Percentiles rank a stretch among this genome's conserved stretches.
phyloP scores from a whole-genome alignment of 2,329 filamentous ascomycete species.

The Myriosclerotinia duriaeana region DNA sequence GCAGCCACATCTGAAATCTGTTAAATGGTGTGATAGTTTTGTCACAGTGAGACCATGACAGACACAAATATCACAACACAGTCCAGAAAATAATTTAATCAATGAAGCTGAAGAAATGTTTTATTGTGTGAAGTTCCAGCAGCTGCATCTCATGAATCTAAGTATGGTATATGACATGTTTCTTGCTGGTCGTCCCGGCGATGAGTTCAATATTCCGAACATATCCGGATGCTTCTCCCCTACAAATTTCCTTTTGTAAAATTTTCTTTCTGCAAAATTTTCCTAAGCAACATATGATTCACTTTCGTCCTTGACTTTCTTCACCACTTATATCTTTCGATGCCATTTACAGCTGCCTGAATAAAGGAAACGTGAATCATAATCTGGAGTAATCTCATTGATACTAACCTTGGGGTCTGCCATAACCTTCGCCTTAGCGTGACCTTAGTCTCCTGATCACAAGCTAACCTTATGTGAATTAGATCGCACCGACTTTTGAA shows the following conservation, averaged over 20 bases:
- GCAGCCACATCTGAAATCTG: not conserved
- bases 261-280: not conserved
- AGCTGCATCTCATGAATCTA: not conserved
- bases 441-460: not conserved
- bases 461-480: constrained; percentile 24
- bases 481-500: constrained; percentile 12
- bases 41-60: not conserved
- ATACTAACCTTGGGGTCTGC: constrained; percentile 19
- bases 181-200: not conserved
- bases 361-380: not conserved
- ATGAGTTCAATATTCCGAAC: not conserved
- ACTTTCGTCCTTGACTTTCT: not conserved
- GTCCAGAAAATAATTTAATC: not conserved
- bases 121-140: not conserved
- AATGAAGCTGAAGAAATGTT: not conserved
- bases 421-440: constrained; percentile 14
- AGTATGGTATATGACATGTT: constrained; percentile 2
- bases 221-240: constrained; percentile 3
- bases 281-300: not conserved
- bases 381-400: not conserved
- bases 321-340: not conserved
- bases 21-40: not conserved
- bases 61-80: not conserved
- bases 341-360: not conserved
- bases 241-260: not conserved